Percentiles rank a stretch among this genome's conserved stretches.
phyloP scores from a whole-genome alignment of 106 monocot species.

The Acanthochlamys bracteata region DNA sequence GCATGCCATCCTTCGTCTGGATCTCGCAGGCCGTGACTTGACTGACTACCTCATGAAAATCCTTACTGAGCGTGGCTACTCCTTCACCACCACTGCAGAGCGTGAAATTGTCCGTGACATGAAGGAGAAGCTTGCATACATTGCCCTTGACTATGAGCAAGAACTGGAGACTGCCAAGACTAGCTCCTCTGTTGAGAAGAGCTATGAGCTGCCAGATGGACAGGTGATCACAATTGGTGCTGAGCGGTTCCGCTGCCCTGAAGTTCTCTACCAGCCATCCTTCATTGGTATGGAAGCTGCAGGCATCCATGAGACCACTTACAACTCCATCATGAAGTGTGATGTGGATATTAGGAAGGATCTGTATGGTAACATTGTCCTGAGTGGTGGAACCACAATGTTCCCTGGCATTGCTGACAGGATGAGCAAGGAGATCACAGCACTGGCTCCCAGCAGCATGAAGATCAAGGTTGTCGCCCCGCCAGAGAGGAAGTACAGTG shows the following conservation, averaged over 20 bases:
- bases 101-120: slow-evolving; percentile 27
- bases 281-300: slow-evolving; percentile 30
- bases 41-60: slow-evolving; percentile 25
- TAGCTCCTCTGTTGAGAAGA: slow-evolving; percentile 22
- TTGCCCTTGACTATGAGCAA: slow-evolving; percentile 22
- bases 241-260: slow-evolving; percentile 23
- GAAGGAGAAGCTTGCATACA: slow-evolving; percentile 26
- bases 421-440: slow-evolving; percentile 31
- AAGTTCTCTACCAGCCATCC: slow-evolving; percentile 29
- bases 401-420: slow-evolving; percentile 28
- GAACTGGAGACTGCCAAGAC: slow-evolving; percentile 18
- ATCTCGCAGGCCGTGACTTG: slow-evolving; percentile 19
- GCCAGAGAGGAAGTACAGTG: slow-evolving; percentile 24
- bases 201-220: slow-evolving; percentile 21
- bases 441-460: slow-evolving; percentile 24
- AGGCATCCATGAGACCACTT: slow-evolving; percentile 28
- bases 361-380: slow-evolving; percentile 23
- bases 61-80: slow-evolving; percentile 22
- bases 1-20: slow-evolving; percentile 23
- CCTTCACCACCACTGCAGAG: slow-evolving; percentile 25
- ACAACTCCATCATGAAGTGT: slow-evolving; percentile 29
- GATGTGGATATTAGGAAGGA: slow-evolving; percentile 30
- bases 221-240: slow-evolving; percentile 31
- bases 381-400: slow-evolving; percentile 26
- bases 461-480: slow-evolving; percentile 29